Conservation (phyloP, 179 eudicot species). For the Camellia oleifera region DNA sequence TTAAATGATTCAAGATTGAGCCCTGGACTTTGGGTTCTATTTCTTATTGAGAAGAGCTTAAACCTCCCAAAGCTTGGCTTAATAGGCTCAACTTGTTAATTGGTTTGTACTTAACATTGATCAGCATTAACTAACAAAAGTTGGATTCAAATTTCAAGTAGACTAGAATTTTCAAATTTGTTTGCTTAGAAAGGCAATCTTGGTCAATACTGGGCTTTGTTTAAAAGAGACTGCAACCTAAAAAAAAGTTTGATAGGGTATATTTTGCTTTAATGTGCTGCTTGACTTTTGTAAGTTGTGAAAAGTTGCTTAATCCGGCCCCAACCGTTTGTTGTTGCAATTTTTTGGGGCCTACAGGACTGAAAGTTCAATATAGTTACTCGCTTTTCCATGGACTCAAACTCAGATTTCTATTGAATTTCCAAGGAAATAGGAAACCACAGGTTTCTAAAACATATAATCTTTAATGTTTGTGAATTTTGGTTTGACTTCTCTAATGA, state of each 20-base stretch:
- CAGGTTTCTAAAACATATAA: too few relatives aligned
- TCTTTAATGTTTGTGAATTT: neutral
- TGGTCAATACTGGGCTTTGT: too few relatives aligned
- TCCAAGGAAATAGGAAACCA: neutral
- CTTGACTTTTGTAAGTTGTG: neutral
- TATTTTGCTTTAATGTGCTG: neutral
- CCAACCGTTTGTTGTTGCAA: conserved; percentile 4
- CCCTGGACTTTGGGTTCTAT: too few relatives aligned
- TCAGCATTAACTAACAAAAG: neutral
- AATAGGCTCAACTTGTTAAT: neutral
- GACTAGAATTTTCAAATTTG: too few relatives aligned
- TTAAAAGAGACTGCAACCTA: neutral
- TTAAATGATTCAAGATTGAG: too few relatives aligned
- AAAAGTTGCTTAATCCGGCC: neutral
- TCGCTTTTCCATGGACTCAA: too few relatives aligned
- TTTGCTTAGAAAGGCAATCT: too few relatives aligned
- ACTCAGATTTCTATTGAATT: too few relatives aligned
- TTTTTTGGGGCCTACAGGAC: neutral
- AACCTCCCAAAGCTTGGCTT: neutral
- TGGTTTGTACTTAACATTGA: neutral
- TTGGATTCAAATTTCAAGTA: too few relatives aligned
- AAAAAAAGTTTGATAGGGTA: neutral
- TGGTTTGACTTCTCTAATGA: neutral
- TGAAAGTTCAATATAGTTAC: neutral
- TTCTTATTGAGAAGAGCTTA: too few relatives aligned